Evolutionary conservation across 495 filamentous ascomycete genomes (phyloP), one percentile per base, ranked within the genome.

Genomic region (Tuber magnatum): DNA sequence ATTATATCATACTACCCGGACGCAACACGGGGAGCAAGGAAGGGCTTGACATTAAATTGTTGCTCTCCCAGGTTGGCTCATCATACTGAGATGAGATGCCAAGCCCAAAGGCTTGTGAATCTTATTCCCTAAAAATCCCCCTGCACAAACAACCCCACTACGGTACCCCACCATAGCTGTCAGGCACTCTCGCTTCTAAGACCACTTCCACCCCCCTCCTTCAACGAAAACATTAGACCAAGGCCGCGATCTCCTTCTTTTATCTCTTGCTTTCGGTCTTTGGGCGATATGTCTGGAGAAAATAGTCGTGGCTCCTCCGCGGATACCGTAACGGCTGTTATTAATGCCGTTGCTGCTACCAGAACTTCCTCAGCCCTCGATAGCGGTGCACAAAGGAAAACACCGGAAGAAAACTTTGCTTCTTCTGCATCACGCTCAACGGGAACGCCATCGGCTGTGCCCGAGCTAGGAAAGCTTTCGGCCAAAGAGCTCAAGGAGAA

Each of bases 401-500:
- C 14, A 1, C 32, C n/a, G 28, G 28, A 65, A 1, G 32, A 35
- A 35, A 65, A 18, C 14, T 2, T 35, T 18, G 28, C 56, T 35
- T 3, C 56, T n/a, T 65, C 81, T 75, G 75, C 77, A 77, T 83
- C 85, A 72, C 77, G 83, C 38, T 71, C 84, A 41, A 84, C 86
- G 74, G 74, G 80, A 68, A 10, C 80, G 56, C 74, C 79, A 70
- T 75, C 81, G 24, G 75, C 74, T 71, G 41, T 78, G 46, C 65
- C 74, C 32, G 42, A 32, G 76, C 71, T 12, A 80, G 80, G 71
- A 35, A 83, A 85, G 35, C 73, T 82, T 68, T 74, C 78, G 12
- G 84, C 85, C 39, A 86, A 92, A 74, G 91, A 94, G 81, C 80
- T 93, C 80, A 95, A 94, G 81, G 91, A 91, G 71, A 87, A 88